Evolutionary conservation across 306 rosid species (phyloP).

Genomic region (Bauhinia variegata): DNA sequence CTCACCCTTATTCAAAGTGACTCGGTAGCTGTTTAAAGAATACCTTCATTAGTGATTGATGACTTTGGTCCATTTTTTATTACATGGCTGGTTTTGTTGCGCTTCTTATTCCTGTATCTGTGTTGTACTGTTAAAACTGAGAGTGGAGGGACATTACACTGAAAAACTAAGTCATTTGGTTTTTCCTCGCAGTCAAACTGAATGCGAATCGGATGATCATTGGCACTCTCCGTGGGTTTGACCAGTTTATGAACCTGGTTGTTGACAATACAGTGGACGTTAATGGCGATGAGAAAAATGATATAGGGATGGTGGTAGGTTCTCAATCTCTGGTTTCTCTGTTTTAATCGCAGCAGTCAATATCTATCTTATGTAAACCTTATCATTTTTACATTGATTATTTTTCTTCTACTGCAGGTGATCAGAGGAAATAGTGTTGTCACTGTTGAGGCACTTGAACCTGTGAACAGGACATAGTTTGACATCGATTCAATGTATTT

Average conservation of each 20-base stretch:
- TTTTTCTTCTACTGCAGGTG: constrained; percentile 61
- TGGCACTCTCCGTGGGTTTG: constrained; percentile 94
- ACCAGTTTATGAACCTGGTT: constrained; percentile 95
- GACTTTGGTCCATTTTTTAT: background rate
- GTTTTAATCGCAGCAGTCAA: background rate
- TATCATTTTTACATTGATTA: constrained; percentile 12
- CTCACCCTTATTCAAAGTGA: too few species aligned
- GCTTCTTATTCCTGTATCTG: background rate
- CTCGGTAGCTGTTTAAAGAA: too few species aligned
- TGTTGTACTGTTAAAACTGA: too few species aligned
- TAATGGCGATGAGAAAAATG: constrained; percentile 80
- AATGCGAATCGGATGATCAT: constrained; percentile 91
- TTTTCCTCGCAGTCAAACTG: constrained; percentile 68
- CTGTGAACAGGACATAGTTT: constrained; percentile 68
- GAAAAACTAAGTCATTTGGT: too few species aligned
- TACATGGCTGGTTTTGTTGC: background rate
- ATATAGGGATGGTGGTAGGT: constrained; percentile 98
- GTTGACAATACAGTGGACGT: constrained; percentile 93
- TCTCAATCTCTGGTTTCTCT: background rate
- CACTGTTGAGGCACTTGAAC: constrained; percentile 98
- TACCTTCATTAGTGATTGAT: background rate
- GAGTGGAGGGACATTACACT: background rate
- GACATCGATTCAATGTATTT: constrained; percentile 24
- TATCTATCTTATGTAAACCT: background rate
- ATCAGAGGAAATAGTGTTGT: constrained; percentile 96